Evolutionary conservation across 371 early-diverging fungal species (phyloP), one percentile per base, ranked within the genome.

Genomic region (Zychaea mexicana): DNA sequence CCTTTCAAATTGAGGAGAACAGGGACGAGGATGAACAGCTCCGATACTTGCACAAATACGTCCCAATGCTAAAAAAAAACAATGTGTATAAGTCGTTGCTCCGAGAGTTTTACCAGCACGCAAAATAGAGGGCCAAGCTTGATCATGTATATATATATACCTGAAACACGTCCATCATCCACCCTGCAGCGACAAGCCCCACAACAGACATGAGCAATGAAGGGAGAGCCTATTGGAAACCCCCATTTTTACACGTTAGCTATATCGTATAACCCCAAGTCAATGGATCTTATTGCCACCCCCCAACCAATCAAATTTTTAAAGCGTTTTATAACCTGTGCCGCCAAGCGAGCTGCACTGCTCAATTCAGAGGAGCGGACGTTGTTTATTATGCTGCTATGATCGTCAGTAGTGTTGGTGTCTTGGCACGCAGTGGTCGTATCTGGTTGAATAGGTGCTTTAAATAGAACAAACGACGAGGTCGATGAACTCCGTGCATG

Each of bases 1-100:
- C 96, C 94, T 65, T 94, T 96, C 28, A 94, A 77, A 69, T 94
- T 94, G 57, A 94, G 72, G 39, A 96, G 71, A 46, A 94, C 88
- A 17, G 96, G 91, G 8, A 93, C 90, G 70, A 95, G 81, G 62
- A 95, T 91, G 71, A 93, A 92, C 12, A 95, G 81, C 69, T 93
- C 92, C 2, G 93, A 85, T 32, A 90, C 78, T 21, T 82, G 61
- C 2, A 77, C 76, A 71, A 93, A 95, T 8, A 89, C 90, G 36
- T 76, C 60, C 92, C 92, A 92, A 67, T 88, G 84, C 88, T 92
- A 73, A 47, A 60, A 22, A 36, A 24, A 19, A 31, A 42, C 2
- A 47, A 13, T 27, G 19, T 17, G 30, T 15, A 17, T 4, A 12
- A 36, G 10, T 17, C 26, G 17, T 10, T 5, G 31, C 19, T 22